phyloP scores from a whole-genome alignment of 148 eudicot genomes.

The Pouteria glomerata region DNA sequence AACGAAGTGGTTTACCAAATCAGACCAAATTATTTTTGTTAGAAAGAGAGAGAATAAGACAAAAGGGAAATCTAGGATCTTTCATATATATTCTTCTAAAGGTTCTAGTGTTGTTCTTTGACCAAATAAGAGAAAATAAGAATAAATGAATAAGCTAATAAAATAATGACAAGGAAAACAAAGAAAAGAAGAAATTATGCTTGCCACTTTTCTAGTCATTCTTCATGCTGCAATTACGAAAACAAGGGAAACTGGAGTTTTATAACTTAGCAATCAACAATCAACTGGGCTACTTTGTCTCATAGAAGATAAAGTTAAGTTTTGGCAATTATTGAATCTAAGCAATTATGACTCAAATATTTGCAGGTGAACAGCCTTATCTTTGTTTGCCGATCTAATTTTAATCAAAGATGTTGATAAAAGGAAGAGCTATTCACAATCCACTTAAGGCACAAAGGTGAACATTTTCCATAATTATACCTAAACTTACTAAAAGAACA shows the following conservation, averaged over 20 bases:
- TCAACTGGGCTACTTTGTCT: background rate
- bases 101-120: background rate
- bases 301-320: background rate
- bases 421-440: too few relatives aligned
- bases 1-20: background rate
- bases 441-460: too few relatives aligned
- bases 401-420: too few relatives aligned
- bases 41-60: background rate
- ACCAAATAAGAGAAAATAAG: background rate
- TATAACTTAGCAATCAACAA: background rate
- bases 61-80: background rate
- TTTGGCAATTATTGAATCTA: background rate
- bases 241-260: background rate
- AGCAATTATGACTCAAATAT: too few relatives aligned
- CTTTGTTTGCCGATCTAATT: too few relatives aligned
- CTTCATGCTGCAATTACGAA: background rate
- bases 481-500: background rate
- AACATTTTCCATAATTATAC: too few relatives aligned
- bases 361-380: background rate
- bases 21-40: background rate
- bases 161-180: background rate
- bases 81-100: background rate
- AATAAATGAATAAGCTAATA: background rate
- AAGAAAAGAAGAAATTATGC: background rate
- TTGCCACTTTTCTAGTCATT: background rate